Conservation (phyloP, 1,284 basidiomycete species). For the Fomes fomentarius region DNA sequence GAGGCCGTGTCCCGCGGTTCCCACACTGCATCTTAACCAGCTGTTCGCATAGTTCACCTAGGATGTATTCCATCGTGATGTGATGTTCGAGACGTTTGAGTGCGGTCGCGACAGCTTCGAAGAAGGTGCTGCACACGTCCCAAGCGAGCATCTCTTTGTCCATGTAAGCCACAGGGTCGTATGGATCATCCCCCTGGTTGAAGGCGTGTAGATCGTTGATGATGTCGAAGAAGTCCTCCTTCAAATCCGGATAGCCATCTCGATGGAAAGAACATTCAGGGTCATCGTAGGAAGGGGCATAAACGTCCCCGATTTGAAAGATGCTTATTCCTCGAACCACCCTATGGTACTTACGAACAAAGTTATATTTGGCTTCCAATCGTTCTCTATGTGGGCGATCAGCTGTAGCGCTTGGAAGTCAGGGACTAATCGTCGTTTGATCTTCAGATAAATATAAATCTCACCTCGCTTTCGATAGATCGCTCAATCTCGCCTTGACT, state of each 20-base stretch:
- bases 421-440: background rate
- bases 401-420: background rate
- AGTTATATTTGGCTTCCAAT: slow-evolving; percentile 17
- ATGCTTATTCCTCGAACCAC: background rate
- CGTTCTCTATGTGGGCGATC: slow-evolving; percentile 2
- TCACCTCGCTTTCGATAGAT: background rate
- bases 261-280: background rate
- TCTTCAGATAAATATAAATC: too few relatives aligned
- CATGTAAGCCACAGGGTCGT: too few relatives aligned
- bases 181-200: background rate
- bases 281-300: background rate
- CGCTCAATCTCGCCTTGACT: background rate
- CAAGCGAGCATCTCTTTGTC: too few relatives aligned
- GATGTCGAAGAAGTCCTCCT: slow-evolving; percentile 1
- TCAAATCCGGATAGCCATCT: background rate
- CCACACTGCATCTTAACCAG: slow-evolving; percentile 15
- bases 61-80: slow-evolving; percentile 8
- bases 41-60: slow-evolving; percentile 14
- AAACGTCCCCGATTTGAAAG: background rate
- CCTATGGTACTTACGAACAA: slow-evolving; percentile 8
- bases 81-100: too few relatives aligned
- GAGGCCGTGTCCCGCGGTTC: slow-evolving; percentile 1
- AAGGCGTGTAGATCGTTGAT: slow-evolving; percentile 2
- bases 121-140: too few relatives aligned
- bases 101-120: too few relatives aligned